These are phyloP conservation scores for Chaetomiaceae sp. DNA, from an alignment of 2,329 filamentous ascomycete species.

Conservation along the genomic window DNA sequence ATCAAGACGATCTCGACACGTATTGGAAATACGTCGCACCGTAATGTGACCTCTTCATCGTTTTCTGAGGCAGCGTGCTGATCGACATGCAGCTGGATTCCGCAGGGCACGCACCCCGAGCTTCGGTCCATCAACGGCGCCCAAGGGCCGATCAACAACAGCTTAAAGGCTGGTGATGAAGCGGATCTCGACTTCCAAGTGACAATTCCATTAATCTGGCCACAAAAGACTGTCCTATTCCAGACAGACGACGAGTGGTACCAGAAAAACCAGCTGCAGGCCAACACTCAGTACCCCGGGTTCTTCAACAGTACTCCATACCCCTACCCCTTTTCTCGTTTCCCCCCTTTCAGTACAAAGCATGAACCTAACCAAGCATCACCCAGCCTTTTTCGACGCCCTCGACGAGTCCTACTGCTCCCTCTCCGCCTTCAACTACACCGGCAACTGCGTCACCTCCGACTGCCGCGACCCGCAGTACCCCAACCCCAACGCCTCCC, in stretches of 20 bases:
- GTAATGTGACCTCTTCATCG: constrained; percentile 1
- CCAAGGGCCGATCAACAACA: constrained; percentile 12
- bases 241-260: constrained; percentile 28
- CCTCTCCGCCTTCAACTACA: constrained; percentile 15
- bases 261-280: constrained; percentile 20
- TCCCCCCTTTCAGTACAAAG: neutral
- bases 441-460: constrained; percentile 13
- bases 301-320: constrained; percentile 24
- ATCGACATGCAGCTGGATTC: constrained; percentile 16
- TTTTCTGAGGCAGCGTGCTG: neutral
- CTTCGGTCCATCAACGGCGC: constrained; percentile 18
- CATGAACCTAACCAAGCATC: neutral
- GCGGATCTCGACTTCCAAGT: constrained; percentile 43
- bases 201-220: constrained; percentile 44
- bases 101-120: constrained; percentile 26
- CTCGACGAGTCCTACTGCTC: constrained; percentile 22
- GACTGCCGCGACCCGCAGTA: constrained; percentile 19
- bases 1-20: constrained; percentile 23
- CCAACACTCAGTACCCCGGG: constrained; percentile 25
- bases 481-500: constrained; percentile 16
- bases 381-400: constrained; percentile 19
- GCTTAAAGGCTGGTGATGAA: constrained; percentile 10
- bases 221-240: constrained; percentile 36
- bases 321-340: neutral
- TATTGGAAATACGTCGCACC: constrained; percentile 21